Percentiles rank a stretch among this genome's conserved stretches.
Evolutionary conservation across 176 grass and related monocot species (phyloP).

Genomic region (Bonia amplexicaulis): DNA sequence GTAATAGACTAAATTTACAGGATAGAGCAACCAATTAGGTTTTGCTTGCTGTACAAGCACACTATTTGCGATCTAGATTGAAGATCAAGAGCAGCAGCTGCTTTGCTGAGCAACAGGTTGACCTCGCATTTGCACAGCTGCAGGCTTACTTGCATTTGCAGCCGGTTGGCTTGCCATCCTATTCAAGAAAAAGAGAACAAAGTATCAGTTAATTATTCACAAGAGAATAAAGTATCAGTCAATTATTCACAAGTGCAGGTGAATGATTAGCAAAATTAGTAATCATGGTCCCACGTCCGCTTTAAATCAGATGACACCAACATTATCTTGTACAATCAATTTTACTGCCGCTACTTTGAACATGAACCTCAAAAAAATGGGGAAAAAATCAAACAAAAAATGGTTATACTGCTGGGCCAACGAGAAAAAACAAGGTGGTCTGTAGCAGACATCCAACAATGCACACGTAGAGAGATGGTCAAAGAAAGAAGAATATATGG

Average conservation of each 20-base stretch:
- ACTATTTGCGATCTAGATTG: slow-evolving; percentile 28
- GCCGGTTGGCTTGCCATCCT: slow-evolving; percentile 70
- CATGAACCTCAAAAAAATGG: not conserved
- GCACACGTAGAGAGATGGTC: not conserved
- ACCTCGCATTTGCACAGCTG: slow-evolving; percentile 53
- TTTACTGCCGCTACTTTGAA: not conserved
- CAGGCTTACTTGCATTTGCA: slow-evolving; percentile 45
- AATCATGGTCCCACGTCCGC: not conserved
- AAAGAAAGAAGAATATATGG: not conserved
- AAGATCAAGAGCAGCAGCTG: slow-evolving; percentile 61
- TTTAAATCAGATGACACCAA: not conserved
- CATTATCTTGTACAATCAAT: not conserved
- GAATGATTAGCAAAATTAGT: not conserved
- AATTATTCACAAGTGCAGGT: not conserved
- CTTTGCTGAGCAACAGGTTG: slow-evolving; percentile 61
- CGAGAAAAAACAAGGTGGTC: not conserved
- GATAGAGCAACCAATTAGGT: slow-evolving; percentile 43
- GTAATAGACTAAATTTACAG: slow-evolving; percentile 49
- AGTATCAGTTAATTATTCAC: not conserved
- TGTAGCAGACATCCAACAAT: not conserved
- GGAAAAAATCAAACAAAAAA: not conserved
- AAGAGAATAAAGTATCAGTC: not conserved
- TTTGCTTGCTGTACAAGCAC: slow-evolving; percentile 41
- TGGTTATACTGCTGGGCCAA: not conserved
- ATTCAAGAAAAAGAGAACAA: not conserved